Evolutionary conservation across 176 grass and related monocot species (phyloP).

Genomic region (Raddia guianensis): DNA sequence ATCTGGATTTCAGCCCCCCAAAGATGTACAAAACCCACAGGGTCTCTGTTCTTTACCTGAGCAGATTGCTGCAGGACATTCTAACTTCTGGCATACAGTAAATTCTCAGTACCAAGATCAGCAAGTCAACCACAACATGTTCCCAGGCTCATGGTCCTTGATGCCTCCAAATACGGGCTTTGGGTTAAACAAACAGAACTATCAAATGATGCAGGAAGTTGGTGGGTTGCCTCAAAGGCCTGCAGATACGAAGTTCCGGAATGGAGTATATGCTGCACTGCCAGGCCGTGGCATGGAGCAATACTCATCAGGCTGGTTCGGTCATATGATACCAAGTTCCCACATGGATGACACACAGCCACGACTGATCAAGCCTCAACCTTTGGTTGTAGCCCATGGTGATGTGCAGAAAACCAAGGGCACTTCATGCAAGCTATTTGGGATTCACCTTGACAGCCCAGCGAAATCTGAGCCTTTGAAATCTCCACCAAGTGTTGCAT

Average conservation of each 20-base stretch:
- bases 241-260: slow-evolving; percentile 43
- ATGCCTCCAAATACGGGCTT: slow-evolving; percentile 55
- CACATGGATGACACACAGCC: slow-evolving; percentile 39
- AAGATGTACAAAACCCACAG: slow-evolving; percentile 39
- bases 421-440: slow-evolving; percentile 69
- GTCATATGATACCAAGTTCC: slow-evolving; percentile 41
- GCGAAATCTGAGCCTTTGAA: slow-evolving; percentile 39
- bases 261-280: slow-evolving; percentile 37
- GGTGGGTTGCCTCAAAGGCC: slow-evolving; percentile 43
- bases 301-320: slow-evolving; percentile 53
- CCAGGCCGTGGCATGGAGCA: slow-evolving; percentile 45
- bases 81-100: slow-evolving; percentile 46
- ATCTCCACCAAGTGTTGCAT: slow-evolving; percentile 44
- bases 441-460: slow-evolving; percentile 63
- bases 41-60: slow-evolving; percentile 51
- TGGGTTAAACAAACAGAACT: slow-evolving; percentile 44
- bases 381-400: slow-evolving; percentile 49
- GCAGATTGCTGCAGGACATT: slow-evolving; percentile 48
- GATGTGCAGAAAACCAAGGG: slow-evolving; percentile 53
- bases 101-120: slow-evolving; percentile 62
- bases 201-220: slow-evolving; percentile 43
- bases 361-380: slow-evolving; percentile 54
- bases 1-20: slow-evolving; percentile 52
- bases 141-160: slow-evolving; percentile 56
- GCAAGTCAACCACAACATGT: slow-evolving; percentile 49